phyloP scores from a whole-genome alignment of 2,329 filamentous ascomycete genomes.

The Fusarium agapanthi region DNA sequence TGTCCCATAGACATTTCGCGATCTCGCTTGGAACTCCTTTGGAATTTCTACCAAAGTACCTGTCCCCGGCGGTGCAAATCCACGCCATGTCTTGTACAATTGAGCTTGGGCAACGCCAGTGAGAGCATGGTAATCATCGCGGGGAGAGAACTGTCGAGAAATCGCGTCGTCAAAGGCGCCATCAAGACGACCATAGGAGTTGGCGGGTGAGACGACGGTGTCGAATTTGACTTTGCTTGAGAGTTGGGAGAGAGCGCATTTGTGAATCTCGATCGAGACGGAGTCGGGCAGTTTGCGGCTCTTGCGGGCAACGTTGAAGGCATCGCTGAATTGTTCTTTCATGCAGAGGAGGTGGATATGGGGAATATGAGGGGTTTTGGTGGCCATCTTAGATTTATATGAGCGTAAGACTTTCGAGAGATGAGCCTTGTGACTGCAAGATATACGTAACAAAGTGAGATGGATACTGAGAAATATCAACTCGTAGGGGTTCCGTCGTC shows the following conservation, averaged over 20 bases:
- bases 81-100: constrained; percentile 57
- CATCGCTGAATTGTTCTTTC: constrained; percentile 17
- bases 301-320: constrained; percentile 6
- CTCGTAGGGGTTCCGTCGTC: background rate
- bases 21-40: constrained; percentile 43
- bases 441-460: accelerated
- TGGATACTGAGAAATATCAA: background rate
- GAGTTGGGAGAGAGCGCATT: constrained; percentile 51
- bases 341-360: constrained; percentile 31
- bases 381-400: background rate
- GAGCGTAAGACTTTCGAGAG: too few relatives aligned
- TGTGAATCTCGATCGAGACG: constrained; percentile 48
- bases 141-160: constrained; percentile 56
- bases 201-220: constrained; percentile 62
- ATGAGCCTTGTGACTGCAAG: accelerated
- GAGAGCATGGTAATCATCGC: constrained; percentile 56
- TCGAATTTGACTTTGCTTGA: constrained; percentile 52
- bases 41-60: constrained; percentile 59
- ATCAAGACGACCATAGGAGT: constrained; percentile 63
- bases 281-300: constrained; percentile 42
- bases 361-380: constrained; percentile 3
- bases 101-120: constrained; percentile 54
- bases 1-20: constrained; percentile 52
- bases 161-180: constrained; percentile 65
- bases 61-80: constrained; percentile 60